Conservation (phyloP, 768 basidiomycete species). For the Candolleomyces aberdarensis region DNA sequence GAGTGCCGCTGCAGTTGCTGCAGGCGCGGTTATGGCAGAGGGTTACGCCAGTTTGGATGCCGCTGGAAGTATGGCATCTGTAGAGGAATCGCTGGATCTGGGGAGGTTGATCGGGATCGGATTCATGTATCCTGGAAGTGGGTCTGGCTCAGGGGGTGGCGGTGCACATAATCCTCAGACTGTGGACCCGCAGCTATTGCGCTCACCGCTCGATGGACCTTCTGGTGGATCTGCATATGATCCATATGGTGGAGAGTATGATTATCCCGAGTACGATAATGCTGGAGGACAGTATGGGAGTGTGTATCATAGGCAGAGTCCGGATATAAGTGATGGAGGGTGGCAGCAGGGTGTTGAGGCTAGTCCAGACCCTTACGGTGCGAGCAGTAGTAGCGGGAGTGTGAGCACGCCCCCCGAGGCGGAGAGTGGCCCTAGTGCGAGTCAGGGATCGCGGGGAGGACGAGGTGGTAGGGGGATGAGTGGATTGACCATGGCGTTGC, state of each 20-base stretch:
- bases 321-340: slow-evolving; percentile 13
- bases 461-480: neutral
- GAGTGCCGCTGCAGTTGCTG: slow-evolving; percentile 54
- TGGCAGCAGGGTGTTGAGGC: slow-evolving; percentile 10
- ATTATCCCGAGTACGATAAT: neutral
- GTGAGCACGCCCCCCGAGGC: slow-evolving; percentile 39
- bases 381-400: slow-evolving; percentile 33
- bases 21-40: slow-evolving; percentile 70
- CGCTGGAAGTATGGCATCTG: slow-evolving; percentile 40
- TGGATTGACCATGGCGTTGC: neutral
- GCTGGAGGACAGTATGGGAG: neutral
- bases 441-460: neutral
- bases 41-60: slow-evolving; percentile 66
- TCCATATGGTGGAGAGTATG: neutral
- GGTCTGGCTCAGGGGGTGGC: slow-evolving; percentile 28
- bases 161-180: slow-evolving; percentile 34
- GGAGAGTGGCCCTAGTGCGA: neutral
- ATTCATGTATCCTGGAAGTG: slow-evolving; percentile 59
- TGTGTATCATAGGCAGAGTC: slow-evolving; percentile 20
- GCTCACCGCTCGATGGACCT: neutral
- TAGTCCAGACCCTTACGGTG: slow-evolving; percentile 14
- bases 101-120: slow-evolving; percentile 66
- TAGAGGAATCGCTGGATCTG: slow-evolving; percentile 59
- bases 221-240: neutral
- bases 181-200: slow-evolving; percentile 91